phyloP scores from a whole-genome alignment of 805 yeast genomes.

The Metschnikowia matae region DNA sequence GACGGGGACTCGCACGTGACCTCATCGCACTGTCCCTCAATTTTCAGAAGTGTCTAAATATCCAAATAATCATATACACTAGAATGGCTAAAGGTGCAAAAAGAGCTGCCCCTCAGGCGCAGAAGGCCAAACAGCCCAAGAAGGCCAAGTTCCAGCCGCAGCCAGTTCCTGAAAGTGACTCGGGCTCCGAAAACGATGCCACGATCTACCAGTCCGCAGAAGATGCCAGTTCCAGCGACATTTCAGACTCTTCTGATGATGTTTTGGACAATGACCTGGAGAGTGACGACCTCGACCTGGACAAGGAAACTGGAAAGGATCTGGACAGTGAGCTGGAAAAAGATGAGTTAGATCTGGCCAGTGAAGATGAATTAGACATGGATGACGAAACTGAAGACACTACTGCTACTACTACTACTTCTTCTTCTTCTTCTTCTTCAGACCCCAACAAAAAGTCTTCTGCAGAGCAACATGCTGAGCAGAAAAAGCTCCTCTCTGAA shows the following conservation, averaged over 20 bases:
- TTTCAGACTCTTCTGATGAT: conserved; percentile 12
- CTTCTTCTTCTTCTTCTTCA: too few species aligned
- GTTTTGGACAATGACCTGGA: conserved; percentile 12
- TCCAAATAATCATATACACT: neutral
- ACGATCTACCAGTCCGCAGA: conserved; percentile 23
- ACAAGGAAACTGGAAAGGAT: conserved; percentile 23
- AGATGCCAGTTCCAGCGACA: conserved; percentile 19
- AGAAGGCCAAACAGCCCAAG: conserved; percentile 21
- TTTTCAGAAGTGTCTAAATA: neutral
- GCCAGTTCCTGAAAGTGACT: conserved; percentile 23
- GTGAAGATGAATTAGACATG: conserved; percentile 21
- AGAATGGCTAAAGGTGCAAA: conserved; percentile 28
- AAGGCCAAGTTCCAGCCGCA: conserved; percentile 17
- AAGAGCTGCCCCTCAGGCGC: conserved; percentile 23
- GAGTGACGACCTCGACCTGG: conserved; percentile 20
- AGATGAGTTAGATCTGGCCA: conserved; percentile 17
- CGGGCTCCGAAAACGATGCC: conserved; percentile 18
- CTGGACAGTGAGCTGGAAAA: conserved; percentile 2
- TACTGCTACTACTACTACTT: conserved; percentile 8
- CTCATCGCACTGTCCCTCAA: conserved; percentile 16
- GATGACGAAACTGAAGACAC: conserved; percentile 24
- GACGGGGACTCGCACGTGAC: conserved; percentile 13
- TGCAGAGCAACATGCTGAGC: conserved; percentile 75
- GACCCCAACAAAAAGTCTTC: conserved; percentile 50
- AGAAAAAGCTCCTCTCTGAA: conserved; percentile 69